Evolutionary conservation across 1,284 basidiomycete species (phyloP), one percentile per base, ranked within the genome.

Genomic region (Tilletiopsis washingtonensis): DNA sequence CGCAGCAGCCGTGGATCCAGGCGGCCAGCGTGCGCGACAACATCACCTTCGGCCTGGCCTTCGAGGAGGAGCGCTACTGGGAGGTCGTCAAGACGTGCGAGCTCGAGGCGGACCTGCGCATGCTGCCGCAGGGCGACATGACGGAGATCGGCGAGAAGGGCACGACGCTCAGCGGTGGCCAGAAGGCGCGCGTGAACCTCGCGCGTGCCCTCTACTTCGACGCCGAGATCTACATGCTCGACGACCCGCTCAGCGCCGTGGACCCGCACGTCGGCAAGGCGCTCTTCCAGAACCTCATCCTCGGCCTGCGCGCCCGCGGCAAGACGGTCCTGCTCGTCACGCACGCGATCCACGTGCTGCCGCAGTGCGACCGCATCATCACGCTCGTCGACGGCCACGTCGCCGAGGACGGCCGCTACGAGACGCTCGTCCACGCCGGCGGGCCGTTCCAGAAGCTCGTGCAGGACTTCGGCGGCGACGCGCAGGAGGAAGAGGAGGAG

Each of bases 61-160:
- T 66, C 40, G 71, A 75, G 39, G 81, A 83, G 47, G 82, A 83
- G 56, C 67, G 76, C n/a, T 76, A 78, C 57, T 67, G 64, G 71
- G 57, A 67, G 40, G 65, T 67, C 14, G 51, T 59, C 57, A 57
- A 61, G 50, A 64, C 51, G 4, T 59, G 49, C 24, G 67, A 54
- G 55, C 67, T 57, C 45, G 62, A 53, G 42, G 77, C 81, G 0
- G 85, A 88, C 70, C 73, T 87, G 15, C 80, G 82, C 49, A 76
- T 85, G 23, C 76, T 89, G 15, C 38, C 46, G 19, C 40, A 86
- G 54, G 87, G 86, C 3, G 88, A 94, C 66, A 67, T 84, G 55
- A 93, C 90, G 0, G 86, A 89, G 71, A 89, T 93, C 45, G 89
- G 89, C n/a, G 88, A 91, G 74, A 86, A 84, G 75, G 83, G 76